Percentiles rank a stretch among this genome's conserved stretches.
Evolutionary conservation across 1,284 basidiomycete species (phyloP).

Genomic region (Tremellales sp.): DNA sequence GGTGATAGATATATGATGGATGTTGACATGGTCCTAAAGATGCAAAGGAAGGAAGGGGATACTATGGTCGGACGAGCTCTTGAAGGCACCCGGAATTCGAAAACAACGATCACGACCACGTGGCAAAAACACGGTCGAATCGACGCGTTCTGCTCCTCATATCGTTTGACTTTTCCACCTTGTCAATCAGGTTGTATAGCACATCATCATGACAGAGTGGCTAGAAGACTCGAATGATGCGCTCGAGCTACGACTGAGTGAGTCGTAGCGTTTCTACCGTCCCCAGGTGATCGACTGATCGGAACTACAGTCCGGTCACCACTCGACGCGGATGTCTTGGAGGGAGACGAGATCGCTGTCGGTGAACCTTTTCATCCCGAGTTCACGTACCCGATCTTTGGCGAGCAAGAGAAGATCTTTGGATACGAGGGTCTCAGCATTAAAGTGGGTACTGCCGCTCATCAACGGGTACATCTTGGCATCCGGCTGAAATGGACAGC

Average conservation of each 20-base stretch:
- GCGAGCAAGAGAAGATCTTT: constrained; percentile 94
- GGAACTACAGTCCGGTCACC: constrained; percentile 43
- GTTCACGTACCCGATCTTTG: constrained; percentile 93
- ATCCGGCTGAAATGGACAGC: no score
- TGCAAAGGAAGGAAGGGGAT: not conserved
- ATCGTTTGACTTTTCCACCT: not conserved
- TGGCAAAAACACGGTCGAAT: no score
- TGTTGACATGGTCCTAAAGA: no score
- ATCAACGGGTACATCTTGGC: no score
- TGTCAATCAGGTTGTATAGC: not conserved
- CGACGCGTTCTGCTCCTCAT: no score
- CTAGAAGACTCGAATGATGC: constrained; percentile 67
- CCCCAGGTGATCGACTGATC: not conserved
- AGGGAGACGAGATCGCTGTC: constrained; percentile 56
- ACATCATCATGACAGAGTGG: constrained; percentile 35
- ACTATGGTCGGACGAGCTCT: no score
- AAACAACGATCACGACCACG: no score
- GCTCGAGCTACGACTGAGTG: constrained; percentile 67
- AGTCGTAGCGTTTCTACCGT: constrained; percentile 13
- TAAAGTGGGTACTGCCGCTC: constrained; percentile 74
- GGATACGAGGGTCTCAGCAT: constrained; percentile 81
- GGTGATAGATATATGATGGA: no score
- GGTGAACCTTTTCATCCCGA: constrained; percentile 66
- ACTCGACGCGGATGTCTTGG: constrained; percentile 50
- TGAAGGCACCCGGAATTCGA: no score